These are phyloP conservation scores for Lentinus polychrous DNA, from an alignment of 1,284 basidiomycete genomes.

Conservation along the genomic window DNA sequence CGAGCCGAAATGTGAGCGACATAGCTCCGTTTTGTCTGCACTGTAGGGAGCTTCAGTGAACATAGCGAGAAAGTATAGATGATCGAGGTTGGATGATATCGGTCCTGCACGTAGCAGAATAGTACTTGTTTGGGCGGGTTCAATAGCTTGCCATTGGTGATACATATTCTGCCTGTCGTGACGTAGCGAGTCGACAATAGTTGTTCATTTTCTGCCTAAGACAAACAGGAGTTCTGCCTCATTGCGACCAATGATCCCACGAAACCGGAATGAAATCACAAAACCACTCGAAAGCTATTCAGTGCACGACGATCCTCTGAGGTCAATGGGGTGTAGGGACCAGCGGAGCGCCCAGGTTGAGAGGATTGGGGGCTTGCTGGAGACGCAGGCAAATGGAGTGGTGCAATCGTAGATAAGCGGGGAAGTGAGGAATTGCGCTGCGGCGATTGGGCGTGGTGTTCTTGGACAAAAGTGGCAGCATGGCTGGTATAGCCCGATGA, in stretches of 20 bases:
- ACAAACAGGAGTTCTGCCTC: too few species aligned
- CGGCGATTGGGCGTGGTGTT: not conserved
- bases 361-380: slow-evolving; percentile 15
- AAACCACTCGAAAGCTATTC: slow-evolving; percentile 26
- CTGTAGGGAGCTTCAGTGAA: not conserved
- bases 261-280: slow-evolving; percentile 12
- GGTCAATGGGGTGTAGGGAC: slow-evolving; percentile 24
- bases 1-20: slow-evolving; percentile 14
- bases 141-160: too few species aligned
- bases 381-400: slow-evolving; percentile 19
- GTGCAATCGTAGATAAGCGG: slow-evolving; percentile 34
- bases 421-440: slow-evolving; percentile 28
- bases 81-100: too few species aligned
- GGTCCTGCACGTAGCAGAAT: too few species aligned
- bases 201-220: too few species aligned
- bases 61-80: too few species aligned
- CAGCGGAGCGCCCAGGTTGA: slow-evolving; percentile 16
- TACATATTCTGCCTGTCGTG: too few species aligned
- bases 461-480: slow-evolving; percentile 9
- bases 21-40: slow-evolving; percentile 8
- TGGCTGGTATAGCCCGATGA: slow-evolving; percentile 20
- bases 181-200: too few species aligned
- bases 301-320: slow-evolving; percentile 26
- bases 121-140: too few species aligned
- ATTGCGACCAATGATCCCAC: too few species aligned